Evolutionary conservation across 2,329 filamentous ascomycete genomes (phyloP).

Genomic region (Alternaria arbusti): DNA sequence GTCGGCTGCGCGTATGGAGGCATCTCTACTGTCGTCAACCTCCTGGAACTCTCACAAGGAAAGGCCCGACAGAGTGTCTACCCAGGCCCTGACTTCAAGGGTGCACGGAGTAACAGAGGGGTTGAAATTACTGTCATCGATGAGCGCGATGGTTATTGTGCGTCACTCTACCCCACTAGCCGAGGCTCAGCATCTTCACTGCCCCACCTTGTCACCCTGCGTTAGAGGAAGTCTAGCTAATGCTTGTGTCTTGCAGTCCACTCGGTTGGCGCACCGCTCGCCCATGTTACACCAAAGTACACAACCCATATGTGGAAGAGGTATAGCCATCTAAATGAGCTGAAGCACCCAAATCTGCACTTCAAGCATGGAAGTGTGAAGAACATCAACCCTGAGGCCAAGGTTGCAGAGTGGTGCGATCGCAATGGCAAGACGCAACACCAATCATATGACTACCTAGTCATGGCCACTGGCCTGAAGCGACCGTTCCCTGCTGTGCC

Average conservation of each 20-base stretch:
- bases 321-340: constrained; percentile 69
- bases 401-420: constrained; percentile 64
- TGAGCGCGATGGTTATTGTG: constrained; percentile 84
- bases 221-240: constrained; percentile 24
- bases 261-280: constrained; percentile 76
- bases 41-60: constrained; percentile 70
- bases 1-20: constrained; percentile 77
- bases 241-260: constrained; percentile 62
- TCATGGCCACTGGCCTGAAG: constrained; percentile 73
- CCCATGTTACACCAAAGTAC: constrained; percentile 68
- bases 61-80: constrained; percentile 56
- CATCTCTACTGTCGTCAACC: constrained; percentile 69
- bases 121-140: constrained; percentile 77
- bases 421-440: constrained; percentile 55
- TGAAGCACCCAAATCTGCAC: constrained; percentile 67
- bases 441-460: constrained; percentile 73
- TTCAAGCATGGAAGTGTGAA: constrained; percentile 71
- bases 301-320: constrained; percentile 73
- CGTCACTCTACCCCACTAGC: constrained; percentile 40
- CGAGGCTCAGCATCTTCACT: constrained; percentile 17
- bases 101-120: constrained; percentile 55
- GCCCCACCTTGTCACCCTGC: constrained; percentile 12
- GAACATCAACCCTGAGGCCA: constrained; percentile 64
- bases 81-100: constrained; percentile 45
- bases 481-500: constrained; percentile 77